These are phyloP conservation scores for Solanum hybrid DNA, from an alignment of 305 asterid species.

Conservation along the genomic window DNA sequence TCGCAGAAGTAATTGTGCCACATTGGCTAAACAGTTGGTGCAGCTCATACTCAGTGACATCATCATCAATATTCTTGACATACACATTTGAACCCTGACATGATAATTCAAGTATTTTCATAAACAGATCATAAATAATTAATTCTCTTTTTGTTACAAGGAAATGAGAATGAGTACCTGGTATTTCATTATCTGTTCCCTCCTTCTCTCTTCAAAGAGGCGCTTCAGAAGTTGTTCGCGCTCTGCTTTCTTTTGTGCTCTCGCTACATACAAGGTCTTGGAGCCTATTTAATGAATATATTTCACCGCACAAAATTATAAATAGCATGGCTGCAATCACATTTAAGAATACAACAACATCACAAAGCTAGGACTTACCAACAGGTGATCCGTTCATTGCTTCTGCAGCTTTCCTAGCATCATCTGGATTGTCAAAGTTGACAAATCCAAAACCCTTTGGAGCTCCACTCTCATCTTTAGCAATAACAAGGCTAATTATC, in stretches of 20 bases:
- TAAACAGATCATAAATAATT: not conserved
- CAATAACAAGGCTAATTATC: slow-evolving; percentile 49
- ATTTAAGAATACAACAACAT: not conserved
- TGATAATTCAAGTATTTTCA: not conserved
- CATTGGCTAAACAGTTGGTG: slow-evolving; percentile 50
- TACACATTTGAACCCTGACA: slow-evolving; percentile 71
- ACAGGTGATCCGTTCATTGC: slow-evolving; percentile 55
- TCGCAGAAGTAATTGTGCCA: slow-evolving; percentile 66
- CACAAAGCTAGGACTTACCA: slow-evolving; percentile 29
- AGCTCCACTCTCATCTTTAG: slow-evolving; percentile 59
- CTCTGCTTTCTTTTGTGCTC: slow-evolving; percentile 85
- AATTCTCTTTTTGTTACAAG: not conserved
- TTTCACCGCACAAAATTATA: not conserved
- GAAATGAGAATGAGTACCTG: slow-evolving; percentile 35
- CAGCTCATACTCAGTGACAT: slow-evolving; percentile 55
- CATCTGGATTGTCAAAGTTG: slow-evolving; percentile 63
- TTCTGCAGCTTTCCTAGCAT: slow-evolving; percentile 63
- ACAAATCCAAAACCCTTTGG: slow-evolving; percentile 88
- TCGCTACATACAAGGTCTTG: slow-evolving; percentile 63
- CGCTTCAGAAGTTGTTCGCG: slow-evolving; percentile 53
- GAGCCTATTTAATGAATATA: slow-evolving; percentile 36
- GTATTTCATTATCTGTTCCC: slow-evolving; percentile 51
- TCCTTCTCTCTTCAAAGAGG: slow-evolving; percentile 67
- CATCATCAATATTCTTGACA: slow-evolving; percentile 73
- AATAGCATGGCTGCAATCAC: not conserved